Evolutionary conservation across 192 early-diverging fungal genomes (phyloP), one percentile per base, ranked within the genome.

Genomic region (Linnemannia zychae): DNA sequence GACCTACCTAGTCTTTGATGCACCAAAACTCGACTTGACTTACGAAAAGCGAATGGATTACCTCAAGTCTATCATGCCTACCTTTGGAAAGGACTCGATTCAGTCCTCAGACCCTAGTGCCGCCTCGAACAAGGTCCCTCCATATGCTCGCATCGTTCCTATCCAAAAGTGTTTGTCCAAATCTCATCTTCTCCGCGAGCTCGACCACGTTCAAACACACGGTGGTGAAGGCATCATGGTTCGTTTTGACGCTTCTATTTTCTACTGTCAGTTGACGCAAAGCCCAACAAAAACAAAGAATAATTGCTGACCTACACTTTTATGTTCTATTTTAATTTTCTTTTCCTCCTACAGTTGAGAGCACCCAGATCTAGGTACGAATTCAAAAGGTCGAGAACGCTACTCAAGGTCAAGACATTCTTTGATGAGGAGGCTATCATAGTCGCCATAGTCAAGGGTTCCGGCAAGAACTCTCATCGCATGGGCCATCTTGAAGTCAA

Each of bases 211-310:
- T 16, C 90, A 94, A 67, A 72, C 53, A 33, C 72, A 84, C 46
- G 94, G 94, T 16, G 94, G 92, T 28, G 94, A 95, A 81, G 94
- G 94, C 12, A 77, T 95, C 28, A 95, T 95, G 94, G 80, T 95
- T 47, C 69, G 93, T 46, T 40, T 40, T 16, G 20, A 38, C n/a
- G 7, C 13, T 63, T 31, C 24, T 31, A 28, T 60, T 60, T 49
- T 49, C 16, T 49, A 4, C 4, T 33, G 57, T 31, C 57, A 63
- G 57, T 31, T 57, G 57, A 63, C 12, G 3, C 12, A 9, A 63
- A 63, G 28, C 67, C 38, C 67, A 40, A 2, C 67, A 68, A 40
- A 72, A 34, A 20, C 6, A 31, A 49, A 49, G 18, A n/a, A 71
- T 22, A 0, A 22, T 22, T 20, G 7, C 22, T 46, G 33, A 31